Evolutionary conservation across 2,329 filamentous ascomycete genomes (phyloP).

Genomic region (Dendryphion nanum): DNA sequence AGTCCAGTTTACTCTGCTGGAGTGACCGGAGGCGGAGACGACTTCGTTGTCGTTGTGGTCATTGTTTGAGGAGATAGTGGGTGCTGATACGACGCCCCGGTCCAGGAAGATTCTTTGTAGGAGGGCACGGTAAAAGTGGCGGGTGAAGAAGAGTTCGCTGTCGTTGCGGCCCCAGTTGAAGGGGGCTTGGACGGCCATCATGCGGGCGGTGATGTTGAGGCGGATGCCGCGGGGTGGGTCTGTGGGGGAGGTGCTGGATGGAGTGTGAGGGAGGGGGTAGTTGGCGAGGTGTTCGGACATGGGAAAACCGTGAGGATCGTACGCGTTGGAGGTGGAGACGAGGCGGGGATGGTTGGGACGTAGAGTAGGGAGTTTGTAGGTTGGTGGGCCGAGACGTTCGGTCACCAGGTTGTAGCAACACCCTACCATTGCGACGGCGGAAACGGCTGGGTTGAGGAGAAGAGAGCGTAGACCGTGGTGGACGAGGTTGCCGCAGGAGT

Average conservation of each 20-base stretch:
- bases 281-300: slow-evolving; percentile 72
- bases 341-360: slow-evolving; percentile 73
- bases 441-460: slow-evolving; percentile 76
- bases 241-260: slow-evolving; percentile 2
- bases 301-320: slow-evolving; percentile 88
- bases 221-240: slow-evolving; percentile 59
- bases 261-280: slow-evolving; percentile 36
- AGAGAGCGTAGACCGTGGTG: slow-evolving; percentile 90
- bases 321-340: slow-evolving; percentile 64
- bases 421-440: slow-evolving; percentile 90
- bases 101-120: slow-evolving; percentile 93
- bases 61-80: slow-evolving; percentile 34
- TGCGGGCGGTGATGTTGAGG: slow-evolving; percentile 92
- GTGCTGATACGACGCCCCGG: slow-evolving; percentile 68
- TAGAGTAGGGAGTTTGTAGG: slow-evolving; percentile 77
- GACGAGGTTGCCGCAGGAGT: slow-evolving; percentile 96
- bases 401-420: slow-evolving; percentile 98
- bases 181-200: slow-evolving; percentile 97
- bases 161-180: slow-evolving; percentile 84
- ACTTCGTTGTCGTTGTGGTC: slow-evolving; percentile 38
- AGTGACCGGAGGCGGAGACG: slow-evolving; percentile 31
- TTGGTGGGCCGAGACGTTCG: slow-evolving; percentile 81
- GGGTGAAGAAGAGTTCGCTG: slow-evolving; percentile 83
- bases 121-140: slow-evolving; percentile 89
- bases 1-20: slow-evolving; percentile 33